Percentiles rank a stretch among this genome's conserved stretches.
Evolutionary conservation across 306 rosid species (phyloP).

Genomic region (Trichosanthes truncata): DNA sequence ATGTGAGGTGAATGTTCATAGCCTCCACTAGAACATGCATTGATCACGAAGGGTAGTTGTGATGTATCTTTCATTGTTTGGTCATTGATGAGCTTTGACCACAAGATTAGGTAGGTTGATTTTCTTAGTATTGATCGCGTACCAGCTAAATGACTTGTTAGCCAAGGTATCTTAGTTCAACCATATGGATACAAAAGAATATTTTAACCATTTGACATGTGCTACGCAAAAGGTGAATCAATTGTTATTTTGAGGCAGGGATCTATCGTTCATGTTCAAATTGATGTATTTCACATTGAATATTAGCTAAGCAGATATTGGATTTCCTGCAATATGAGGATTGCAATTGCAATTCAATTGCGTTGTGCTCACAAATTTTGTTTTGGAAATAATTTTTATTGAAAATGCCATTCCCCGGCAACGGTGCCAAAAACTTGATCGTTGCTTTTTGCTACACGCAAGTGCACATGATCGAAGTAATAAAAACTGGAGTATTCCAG

Average conservation of each 20-base stretch:
- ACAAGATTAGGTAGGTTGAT: background rate
- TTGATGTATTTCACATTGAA: background rate
- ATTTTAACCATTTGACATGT: background rate
- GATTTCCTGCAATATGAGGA: no score
- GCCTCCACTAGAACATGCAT: background rate
- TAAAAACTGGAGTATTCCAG: no score
- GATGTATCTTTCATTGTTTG: no score
- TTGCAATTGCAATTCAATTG: no score
- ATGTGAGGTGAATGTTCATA: background rate
- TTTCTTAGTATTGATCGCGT: background rate
- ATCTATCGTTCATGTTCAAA: background rate
- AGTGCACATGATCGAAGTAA: no score
- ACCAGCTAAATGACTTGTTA: background rate
- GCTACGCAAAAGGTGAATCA: background rate
- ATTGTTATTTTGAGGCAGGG: background rate
- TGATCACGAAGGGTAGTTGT: background rate
- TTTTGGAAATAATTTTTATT: no score
- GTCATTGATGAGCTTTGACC: background rate
- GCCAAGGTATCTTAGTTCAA: background rate
- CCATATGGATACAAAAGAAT: background rate
- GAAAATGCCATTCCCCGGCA: no score
- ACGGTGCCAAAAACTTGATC: no score
- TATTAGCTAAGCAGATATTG: background rate
- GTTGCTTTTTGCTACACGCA: no score
- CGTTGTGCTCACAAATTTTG: no score